Conservation (phyloP, 208 protist genomes). For the Leishmania aethiopica region DNA sequence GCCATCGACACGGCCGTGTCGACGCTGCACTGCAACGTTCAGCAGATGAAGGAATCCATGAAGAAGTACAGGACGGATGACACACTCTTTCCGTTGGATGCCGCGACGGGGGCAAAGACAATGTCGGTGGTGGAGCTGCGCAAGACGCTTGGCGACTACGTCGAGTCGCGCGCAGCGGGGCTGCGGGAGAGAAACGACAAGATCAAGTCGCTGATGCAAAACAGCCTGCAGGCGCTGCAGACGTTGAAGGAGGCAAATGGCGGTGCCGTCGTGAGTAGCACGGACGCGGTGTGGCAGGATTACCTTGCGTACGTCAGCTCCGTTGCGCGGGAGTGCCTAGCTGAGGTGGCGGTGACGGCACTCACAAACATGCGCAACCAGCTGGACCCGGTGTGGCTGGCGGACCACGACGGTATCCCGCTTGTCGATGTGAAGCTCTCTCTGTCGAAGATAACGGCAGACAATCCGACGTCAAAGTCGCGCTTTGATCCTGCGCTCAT, state of each 20-base stretch:
- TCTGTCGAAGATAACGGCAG: slow-evolving; percentile 68
- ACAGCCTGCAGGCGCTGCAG: slow-evolving; percentile 87
- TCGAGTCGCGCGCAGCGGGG: slow-evolving; percentile 46
- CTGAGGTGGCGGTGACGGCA: slow-evolving; percentile 71
- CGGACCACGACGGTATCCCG: slow-evolving; percentile 87
- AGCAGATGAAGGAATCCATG: slow-evolving; percentile 81
- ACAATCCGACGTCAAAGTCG: slow-evolving; percentile 50
- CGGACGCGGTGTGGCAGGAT: slow-evolving; percentile 78
- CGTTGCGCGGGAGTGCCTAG: slow-evolving; percentile 78
- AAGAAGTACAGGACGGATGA: slow-evolving; percentile 78
- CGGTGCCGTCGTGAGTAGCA: slow-evolving; percentile 29
- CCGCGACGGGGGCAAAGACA: slow-evolving; percentile 85
- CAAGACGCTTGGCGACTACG: slow-evolving; percentile 83
- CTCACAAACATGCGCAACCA: slow-evolving; percentile 87
- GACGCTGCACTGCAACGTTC: slow-evolving; percentile 90
- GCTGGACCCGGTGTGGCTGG: slow-evolving; percentile 88
- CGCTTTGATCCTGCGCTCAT: slow-evolving; percentile 78
- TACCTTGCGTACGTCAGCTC: slow-evolving; percentile 93
- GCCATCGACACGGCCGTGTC: slow-evolving; percentile 86
- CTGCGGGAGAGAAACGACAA: slow-evolving; percentile 69
- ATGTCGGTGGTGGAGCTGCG: slow-evolving; percentile 90
- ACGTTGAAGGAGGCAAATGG: slow-evolving; percentile 64
- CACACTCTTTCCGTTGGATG: slow-evolving; percentile 85
- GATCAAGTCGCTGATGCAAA: slow-evolving; percentile 79
- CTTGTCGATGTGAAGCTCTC: slow-evolving; percentile 92